These are phyloP conservation scores for Saccharomyces hybrid DNA, from an alignment of 1,139 yeast species.

Conservation along the genomic window DNA sequence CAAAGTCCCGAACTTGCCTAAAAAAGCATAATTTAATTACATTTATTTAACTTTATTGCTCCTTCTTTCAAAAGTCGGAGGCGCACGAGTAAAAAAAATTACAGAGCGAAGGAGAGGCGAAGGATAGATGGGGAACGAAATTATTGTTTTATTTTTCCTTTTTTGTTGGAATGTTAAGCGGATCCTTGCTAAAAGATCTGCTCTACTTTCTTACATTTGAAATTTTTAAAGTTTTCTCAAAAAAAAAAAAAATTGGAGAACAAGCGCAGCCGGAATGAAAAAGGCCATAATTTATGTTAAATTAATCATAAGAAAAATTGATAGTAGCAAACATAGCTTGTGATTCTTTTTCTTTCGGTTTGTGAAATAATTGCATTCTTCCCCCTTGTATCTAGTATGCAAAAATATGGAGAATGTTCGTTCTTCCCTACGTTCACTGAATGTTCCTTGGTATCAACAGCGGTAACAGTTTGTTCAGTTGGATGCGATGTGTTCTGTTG, in stretches of 20 bases:
- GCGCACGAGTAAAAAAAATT: background rate
- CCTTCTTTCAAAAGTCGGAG: background rate
- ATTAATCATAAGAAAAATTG: background rate
- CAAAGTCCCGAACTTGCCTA: background rate
- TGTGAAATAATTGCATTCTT: background rate
- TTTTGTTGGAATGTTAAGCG: background rate
- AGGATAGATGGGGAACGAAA: background rate
- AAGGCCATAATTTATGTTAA: background rate
- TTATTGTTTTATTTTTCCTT: background rate
- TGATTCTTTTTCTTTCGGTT: background rate
- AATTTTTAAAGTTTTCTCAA: background rate
- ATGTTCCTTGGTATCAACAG: background rate
- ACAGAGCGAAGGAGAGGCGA: background rate
- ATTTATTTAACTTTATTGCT: background rate
- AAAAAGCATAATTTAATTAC: background rate
- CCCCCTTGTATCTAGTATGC: background rate
- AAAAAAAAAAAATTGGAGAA: background rate
- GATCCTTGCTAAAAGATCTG: background rate
- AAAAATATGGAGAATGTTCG: background rate
- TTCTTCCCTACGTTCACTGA: background rate
- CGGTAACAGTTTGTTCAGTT: background rate
- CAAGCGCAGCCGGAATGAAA: background rate
- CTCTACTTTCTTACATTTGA: background rate
- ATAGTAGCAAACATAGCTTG: background rate
- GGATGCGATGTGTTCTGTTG: background rate